These are phyloP conservation scores for Penicillium sclerotiorum DNA, from an alignment of 2,329 filamentous ascomycete genomes.

Conservation along the genomic window DNA sequence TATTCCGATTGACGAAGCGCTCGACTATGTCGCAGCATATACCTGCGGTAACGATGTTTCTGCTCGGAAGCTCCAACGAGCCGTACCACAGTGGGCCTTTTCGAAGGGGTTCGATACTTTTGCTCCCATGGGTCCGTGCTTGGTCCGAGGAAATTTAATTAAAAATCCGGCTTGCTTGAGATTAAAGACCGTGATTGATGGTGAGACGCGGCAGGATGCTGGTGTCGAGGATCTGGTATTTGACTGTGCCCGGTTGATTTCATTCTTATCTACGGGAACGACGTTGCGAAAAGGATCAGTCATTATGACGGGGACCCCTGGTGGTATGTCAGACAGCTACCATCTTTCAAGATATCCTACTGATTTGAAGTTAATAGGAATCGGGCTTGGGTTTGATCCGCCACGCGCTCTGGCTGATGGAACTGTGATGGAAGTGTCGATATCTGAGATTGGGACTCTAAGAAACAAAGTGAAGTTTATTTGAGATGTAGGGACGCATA, in stretches of 20 bases:
- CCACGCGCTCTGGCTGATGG: no score
- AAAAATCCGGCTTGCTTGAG: background rate
- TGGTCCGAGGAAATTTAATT: background rate
- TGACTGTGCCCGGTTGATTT: background rate
- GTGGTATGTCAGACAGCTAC: no score
- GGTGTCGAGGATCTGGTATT: background rate
- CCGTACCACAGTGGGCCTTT: background rate
- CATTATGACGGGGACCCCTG: background rate
- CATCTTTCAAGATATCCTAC: no score
- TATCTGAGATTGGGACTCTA: no score
- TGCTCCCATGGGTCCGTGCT: background rate
- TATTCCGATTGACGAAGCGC: background rate
- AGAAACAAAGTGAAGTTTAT: no score
- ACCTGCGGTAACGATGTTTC: background rate
- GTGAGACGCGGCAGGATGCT: background rate
- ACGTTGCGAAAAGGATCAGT: background rate
- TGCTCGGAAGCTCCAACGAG: background rate
- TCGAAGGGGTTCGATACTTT: background rate
- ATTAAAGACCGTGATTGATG: background rate
- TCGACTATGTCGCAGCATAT: background rate
- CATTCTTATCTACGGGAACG: background rate
- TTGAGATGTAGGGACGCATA: no score
- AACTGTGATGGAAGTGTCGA: no score
- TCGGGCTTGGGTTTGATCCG: no score
- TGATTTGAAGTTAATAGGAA: no score